These are phyloP conservation scores for Geotrichum europaeum DNA, from an alignment of 1,139 yeast species.

Conservation along the genomic window DNA sequence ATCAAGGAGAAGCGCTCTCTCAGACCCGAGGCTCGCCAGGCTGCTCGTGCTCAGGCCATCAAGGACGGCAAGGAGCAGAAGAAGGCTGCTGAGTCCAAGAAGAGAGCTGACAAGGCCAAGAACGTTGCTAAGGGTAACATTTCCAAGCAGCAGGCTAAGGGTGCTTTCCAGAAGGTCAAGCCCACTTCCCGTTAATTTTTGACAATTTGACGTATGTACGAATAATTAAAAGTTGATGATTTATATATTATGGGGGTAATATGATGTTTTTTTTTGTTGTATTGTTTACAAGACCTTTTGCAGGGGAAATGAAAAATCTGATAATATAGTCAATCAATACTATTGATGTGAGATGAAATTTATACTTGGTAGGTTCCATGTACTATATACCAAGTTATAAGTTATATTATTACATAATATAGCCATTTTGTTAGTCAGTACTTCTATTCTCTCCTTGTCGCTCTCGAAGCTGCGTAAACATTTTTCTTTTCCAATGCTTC, in stretches of 20 bases:
- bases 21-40: conserved; percentile 97
- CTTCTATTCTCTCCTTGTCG: background rate
- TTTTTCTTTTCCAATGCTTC: conserved; percentile 3
- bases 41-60: conserved; percentile 88
- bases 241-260: background rate
- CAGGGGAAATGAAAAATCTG: too few relatives aligned
- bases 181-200: conserved; percentile 84
- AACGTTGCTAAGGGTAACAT: conserved; percentile 78
- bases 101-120: conserved; percentile 81
- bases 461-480: background rate
- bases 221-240: background rate
- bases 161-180: conserved; percentile 57
- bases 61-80: conserved; percentile 92
- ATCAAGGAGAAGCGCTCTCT: conserved; percentile 96
- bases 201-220: background rate
- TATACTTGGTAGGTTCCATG: background rate
- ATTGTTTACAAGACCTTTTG: background rate
- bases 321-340: too few relatives aligned
- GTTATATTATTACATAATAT: background rate
- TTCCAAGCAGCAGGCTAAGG: conserved; percentile 40
- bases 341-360: too few relatives aligned
- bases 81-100: conserved; percentile 89
- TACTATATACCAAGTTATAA: background rate
- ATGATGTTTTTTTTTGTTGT: background rate
- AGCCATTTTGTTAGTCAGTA: background rate